These are phyloP conservation scores for Cystoderma amianthinum DNA, from an alignment of 768 basidiomycete species.

Conservation along the genomic window DNA sequence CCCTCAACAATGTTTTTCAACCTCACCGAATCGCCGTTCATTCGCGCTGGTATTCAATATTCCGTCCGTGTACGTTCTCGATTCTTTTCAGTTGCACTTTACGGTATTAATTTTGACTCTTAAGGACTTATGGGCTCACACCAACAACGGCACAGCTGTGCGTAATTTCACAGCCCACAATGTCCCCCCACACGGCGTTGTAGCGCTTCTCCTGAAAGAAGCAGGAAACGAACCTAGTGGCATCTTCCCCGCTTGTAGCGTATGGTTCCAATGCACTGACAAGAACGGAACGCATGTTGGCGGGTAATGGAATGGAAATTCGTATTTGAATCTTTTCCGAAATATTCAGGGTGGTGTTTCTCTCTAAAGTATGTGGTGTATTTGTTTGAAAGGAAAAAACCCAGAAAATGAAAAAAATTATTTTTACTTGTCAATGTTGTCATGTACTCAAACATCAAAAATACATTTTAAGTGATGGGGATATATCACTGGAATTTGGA, in stretches of 20 bases:
- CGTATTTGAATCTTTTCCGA: background rate
- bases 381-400: no score
- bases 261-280: constrained; percentile 42
- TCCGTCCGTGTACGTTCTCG: constrained; percentile 40
- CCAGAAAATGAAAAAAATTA: no score
- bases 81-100: background rate
- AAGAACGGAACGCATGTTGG: constrained; percentile 37
- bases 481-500: no score
- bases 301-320: constrained; percentile 8
- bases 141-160: constrained; percentile 46
- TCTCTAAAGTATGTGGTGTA: no score
- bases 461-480: no score
- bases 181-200: constrained; percentile 51
- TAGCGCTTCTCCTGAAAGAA: constrained; percentile 43
- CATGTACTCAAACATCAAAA: no score
- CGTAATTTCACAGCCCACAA: constrained; percentile 36
- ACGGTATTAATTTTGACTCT: background rate
- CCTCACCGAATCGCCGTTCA: constrained; percentile 59
- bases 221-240: constrained; percentile 43
- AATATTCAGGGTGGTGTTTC: no score
- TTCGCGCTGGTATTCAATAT: constrained; percentile 56
- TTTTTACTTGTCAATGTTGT: no score
- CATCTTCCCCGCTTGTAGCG: constrained; percentile 42
- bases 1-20: constrained; percentile 48
- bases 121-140: constrained; percentile 52